These are phyloP conservation scores for Phytophthora gonapodyides DNA, from an alignment of 352 stramenopile genomes.

Conservation along the genomic window DNA sequence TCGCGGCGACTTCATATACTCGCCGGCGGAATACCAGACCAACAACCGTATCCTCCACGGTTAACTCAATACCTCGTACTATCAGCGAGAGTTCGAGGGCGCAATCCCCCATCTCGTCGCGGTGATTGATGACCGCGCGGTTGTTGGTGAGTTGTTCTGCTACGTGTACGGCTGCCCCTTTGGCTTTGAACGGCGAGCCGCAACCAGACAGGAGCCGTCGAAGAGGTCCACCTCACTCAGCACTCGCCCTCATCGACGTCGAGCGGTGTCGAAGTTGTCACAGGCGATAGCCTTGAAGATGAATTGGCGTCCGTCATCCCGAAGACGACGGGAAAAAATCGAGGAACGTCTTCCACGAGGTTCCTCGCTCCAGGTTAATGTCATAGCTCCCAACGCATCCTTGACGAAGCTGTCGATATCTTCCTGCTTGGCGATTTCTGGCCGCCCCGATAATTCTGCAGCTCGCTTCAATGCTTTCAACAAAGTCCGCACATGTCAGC, in stretches of 20 bases:
- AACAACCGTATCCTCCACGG: slow-evolving; percentile 1
- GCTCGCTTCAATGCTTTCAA: slow-evolving; percentile 1
- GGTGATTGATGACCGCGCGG: not conserved
- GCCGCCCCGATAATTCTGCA: not conserved
- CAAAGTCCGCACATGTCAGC: not conserved
- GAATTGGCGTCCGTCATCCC: not conserved
- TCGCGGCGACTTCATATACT: not conserved
- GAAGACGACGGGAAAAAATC: not conserved
- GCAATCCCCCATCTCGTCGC: not conserved
- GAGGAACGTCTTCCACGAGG: slow-evolving; percentile 6
- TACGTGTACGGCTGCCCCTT: slow-evolving; percentile 4
- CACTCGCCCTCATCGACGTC: slow-evolving; percentile 7
- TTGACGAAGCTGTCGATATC: slow-evolving; percentile 5
- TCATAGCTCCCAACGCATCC: not conserved
- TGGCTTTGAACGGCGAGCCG: too few relatives aligned
- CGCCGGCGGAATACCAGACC: not conserved
- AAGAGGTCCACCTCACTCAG: not conserved
- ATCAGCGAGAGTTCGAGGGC: not conserved
- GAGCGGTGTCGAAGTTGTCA: slow-evolving; percentile 9
- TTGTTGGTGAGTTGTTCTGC: slow-evolving; percentile 1
- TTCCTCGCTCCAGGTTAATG: not conserved
- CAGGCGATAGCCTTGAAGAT: not conserved
- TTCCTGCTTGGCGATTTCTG: not conserved
- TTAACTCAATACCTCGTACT: slow-evolving; percentile 5
- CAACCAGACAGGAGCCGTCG: slow-evolving; percentile 5